A percentile compares a stretch with the other conserved stretches of the same genome.
phyloP scores from a whole-genome alignment of 805 yeast genomes.

The Sporopachydermia quercuum region DNA sequence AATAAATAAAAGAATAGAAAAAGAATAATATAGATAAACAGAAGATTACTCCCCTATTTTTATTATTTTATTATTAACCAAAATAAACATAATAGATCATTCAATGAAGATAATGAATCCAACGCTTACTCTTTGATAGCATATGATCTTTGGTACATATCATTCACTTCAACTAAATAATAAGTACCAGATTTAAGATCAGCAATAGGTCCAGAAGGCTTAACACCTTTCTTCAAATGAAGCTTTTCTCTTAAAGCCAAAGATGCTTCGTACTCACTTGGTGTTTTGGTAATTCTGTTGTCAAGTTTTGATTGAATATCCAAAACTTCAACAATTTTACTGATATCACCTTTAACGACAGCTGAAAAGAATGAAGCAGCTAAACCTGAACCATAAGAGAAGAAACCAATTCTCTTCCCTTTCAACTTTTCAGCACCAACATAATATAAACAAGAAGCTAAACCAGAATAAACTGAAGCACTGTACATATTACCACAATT shows the following conservation, averaged over 20 bases:
- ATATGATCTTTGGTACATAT: constrained; percentile 75
- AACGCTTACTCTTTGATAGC: constrained; percentile 52
- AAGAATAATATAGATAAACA: too few relatives aligned
- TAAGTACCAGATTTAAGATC: constrained; percentile 61
- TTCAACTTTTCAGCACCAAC: constrained; percentile 63
- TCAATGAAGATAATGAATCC: too few relatives aligned
- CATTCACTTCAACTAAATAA: constrained; percentile 74
- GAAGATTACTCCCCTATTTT: too few relatives aligned
- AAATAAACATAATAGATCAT: too few relatives aligned
- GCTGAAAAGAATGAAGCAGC: constrained; percentile 82
- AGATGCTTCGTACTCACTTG: constrained; percentile 70
- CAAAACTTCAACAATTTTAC: constrained; percentile 46
- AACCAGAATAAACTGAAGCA: constrained; percentile 79
- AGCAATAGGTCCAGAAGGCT: constrained; percentile 70
- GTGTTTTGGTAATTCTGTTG: constrained; percentile 50
- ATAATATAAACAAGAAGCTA: constrained; percentile 65
- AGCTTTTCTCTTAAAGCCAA: constrained; percentile 78
- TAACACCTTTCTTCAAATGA: constrained; percentile 64
- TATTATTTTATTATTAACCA: too few relatives aligned
- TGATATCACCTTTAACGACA: constrained; percentile 67
- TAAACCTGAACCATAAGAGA: constrained; percentile 96
- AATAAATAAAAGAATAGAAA: too few relatives aligned
- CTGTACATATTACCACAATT: constrained; percentile 98
- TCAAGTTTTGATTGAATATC: constrained; percentile 55
- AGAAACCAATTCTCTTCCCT: constrained; percentile 76